Conservation (phyloP, 1,284 basidiomycete genomes). For the Puccinia triticina region DNA sequence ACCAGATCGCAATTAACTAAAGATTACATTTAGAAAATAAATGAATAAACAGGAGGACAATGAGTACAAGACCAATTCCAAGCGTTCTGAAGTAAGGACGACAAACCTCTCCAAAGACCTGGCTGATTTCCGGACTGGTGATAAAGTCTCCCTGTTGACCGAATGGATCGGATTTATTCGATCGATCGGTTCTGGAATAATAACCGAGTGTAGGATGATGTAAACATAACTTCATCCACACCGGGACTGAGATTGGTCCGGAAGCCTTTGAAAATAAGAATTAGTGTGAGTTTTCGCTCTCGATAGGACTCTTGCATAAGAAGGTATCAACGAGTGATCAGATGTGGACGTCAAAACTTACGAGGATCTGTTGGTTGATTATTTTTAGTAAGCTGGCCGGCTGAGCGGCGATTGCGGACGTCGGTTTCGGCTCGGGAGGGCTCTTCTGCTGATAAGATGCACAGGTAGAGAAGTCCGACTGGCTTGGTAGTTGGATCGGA, state of each 20-base stretch:
- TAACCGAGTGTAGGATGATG: slow-evolving; percentile 85
- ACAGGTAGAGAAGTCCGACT: not conserved
- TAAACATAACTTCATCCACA: slow-evolving; percentile 86
- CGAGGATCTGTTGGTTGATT: slow-evolving; percentile 33
- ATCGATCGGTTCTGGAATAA: slow-evolving; percentile 66
- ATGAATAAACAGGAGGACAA: not conserved
- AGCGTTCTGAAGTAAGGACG: not conserved
- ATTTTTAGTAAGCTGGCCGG: slow-evolving; percentile 5
- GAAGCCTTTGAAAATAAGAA: slow-evolving; percentile 67
- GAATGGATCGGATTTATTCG: slow-evolving; percentile 63
- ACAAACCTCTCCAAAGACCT: slow-evolving; percentile 90
- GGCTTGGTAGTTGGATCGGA: not conserved
- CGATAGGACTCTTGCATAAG: too few relatives aligned
- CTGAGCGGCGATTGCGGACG: not conserved
- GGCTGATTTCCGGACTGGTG: slow-evolving; percentile 94
- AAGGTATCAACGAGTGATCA: not conserved
- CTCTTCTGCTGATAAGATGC: not conserved
- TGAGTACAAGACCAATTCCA: not conserved
- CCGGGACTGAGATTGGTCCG: slow-evolving; percentile 80
- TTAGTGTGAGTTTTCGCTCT: not conserved
- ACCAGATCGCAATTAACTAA: slow-evolving; percentile 72
- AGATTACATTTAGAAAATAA: not conserved
- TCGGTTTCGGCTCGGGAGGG: not conserved
- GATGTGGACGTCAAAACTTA: not conserved
- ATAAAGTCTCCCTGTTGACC: slow-evolving; percentile 89